phyloP scores from a whole-genome alignment of 345 rosid genomes.

The Sapria himalayana region DNA sequence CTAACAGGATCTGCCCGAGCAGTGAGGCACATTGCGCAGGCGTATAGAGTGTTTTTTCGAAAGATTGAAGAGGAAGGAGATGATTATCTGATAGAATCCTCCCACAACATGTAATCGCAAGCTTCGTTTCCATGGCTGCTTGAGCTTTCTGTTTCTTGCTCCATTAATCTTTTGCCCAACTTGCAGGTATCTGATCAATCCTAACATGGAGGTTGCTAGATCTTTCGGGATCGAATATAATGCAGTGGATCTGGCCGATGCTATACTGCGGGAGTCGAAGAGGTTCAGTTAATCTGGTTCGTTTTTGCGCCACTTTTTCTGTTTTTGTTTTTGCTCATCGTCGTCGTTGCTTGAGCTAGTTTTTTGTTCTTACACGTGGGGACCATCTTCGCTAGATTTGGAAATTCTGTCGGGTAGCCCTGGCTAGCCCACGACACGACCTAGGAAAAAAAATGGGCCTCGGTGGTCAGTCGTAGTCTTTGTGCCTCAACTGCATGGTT shows the following conservation, averaged over 20 bases:
- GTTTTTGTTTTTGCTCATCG: background rate
- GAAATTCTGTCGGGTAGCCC: too few species aligned
- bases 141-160: background rate
- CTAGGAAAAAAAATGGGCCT: too few species aligned
- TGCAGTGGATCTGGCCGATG: conserved; percentile 40
- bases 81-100: conserved; percentile 72
- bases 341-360: too few species aligned
- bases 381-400: too few species aligned
- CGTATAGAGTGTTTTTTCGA: conserved; percentile 58
- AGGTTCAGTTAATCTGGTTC: conserved; percentile 5
- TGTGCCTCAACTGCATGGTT: too few species aligned
- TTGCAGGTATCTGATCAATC: conserved; percentile 60
- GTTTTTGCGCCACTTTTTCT: background rate
- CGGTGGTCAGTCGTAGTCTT: too few species aligned
- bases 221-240: conserved; percentile 61
- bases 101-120: conserved; percentile 48
- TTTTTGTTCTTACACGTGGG: too few species aligned
- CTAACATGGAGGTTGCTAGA: conserved; percentile 58
- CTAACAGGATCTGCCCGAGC: conserved; percentile 47
- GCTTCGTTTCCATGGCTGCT: background rate
- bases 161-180: conserved; percentile 4
- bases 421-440: too few species aligned
- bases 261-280: conserved; percentile 30
- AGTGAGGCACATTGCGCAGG: conserved; percentile 69
- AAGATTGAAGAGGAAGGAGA: conserved; percentile 76